These are phyloP conservation scores for Aspergillus sclerotiicarbonarius DNA, from an alignment of 495 filamentous ascomycete genomes.

Conservation along the genomic window DNA sequence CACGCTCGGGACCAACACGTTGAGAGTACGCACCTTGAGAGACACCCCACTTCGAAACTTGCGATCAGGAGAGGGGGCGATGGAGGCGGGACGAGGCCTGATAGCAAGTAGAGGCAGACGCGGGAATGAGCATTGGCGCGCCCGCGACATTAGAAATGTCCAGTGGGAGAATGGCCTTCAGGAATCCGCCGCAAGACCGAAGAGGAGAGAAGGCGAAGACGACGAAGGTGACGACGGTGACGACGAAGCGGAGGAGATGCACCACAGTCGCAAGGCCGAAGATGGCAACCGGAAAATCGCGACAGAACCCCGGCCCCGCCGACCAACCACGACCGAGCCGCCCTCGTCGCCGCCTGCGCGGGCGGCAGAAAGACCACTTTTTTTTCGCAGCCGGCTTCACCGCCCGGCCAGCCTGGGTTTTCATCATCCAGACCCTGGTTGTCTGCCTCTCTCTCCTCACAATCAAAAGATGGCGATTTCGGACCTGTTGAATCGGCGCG, in stretches of 20 bases:
- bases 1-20: background rate
- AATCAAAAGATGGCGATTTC: conserved; percentile 40
- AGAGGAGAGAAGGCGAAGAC: background rate
- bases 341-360: conserved; percentile 14
- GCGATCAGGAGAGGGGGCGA: conserved; percentile 4
- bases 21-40: conserved; percentile 13
- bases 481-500: conserved; percentile 56
- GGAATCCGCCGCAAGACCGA: background rate
- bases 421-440: background rate
- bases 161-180: too few relatives aligned
- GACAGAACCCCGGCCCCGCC: conserved; percentile 6
- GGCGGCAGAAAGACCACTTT: conserved; percentile 15
- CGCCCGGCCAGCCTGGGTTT: conserved; percentile 9
- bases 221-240: background rate
- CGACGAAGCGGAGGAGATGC: background rate
- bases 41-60: conserved; percentile 18
- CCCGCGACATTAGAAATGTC: too few relatives aligned
- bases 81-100: conserved; percentile 3
- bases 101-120: background rate
- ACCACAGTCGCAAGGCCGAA: background rate
- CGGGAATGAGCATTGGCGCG: background rate
- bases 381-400: conserved; percentile 17
- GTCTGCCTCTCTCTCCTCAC: background rate
- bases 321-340: conserved; percentile 5
- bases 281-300: conserved; percentile 9